Conservation (phyloP, 345 rosid genomes). For the Aurinia saxatilis region DNA sequence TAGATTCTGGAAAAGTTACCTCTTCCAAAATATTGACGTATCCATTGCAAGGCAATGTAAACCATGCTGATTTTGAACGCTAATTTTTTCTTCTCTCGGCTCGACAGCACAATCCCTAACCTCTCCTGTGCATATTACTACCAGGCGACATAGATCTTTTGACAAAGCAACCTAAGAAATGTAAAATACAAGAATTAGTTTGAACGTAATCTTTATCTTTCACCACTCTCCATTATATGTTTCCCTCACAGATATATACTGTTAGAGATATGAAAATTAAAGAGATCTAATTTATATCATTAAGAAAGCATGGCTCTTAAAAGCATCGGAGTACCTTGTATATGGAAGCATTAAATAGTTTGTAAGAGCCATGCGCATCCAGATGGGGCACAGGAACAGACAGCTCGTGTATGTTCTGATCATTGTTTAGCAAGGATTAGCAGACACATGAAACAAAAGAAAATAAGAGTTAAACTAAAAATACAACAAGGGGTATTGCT, state of each 20-base stretch:
- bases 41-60: slow-evolving; percentile 67
- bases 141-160: slow-evolving; percentile 76
- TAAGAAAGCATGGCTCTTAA: slow-evolving; percentile 2
- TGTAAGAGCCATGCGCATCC: slow-evolving; percentile 34
- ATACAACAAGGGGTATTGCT: background rate
- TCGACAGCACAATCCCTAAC: slow-evolving; percentile 40
- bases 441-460: slow-evolving; percentile 7
- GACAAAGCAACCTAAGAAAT: slow-evolving; percentile 72
- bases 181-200: slow-evolving; percentile 1
- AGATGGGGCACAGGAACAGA: slow-evolving; percentile 35
- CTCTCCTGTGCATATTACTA: slow-evolving; percentile 75
- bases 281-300: background rate
- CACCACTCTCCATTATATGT: background rate
- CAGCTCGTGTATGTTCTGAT: slow-evolving; percentile 71
- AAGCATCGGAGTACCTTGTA: slow-evolving; percentile 42
- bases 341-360: slow-evolving; percentile 50
- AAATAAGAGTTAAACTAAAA: background rate
- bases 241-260: background rate
- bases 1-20: slow-evolving; percentile 39
- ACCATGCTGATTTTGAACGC: slow-evolving; percentile 42
- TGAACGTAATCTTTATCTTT: background rate
- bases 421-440: slow-evolving; percentile 18
- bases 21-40: slow-evolving; percentile 76
- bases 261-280: background rate
- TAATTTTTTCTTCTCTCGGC: slow-evolving; percentile 27